Evolutionary conservation across 2,329 filamentous ascomycete genomes (phyloP).

Genomic region (Arthrocladium fulminans): DNA sequence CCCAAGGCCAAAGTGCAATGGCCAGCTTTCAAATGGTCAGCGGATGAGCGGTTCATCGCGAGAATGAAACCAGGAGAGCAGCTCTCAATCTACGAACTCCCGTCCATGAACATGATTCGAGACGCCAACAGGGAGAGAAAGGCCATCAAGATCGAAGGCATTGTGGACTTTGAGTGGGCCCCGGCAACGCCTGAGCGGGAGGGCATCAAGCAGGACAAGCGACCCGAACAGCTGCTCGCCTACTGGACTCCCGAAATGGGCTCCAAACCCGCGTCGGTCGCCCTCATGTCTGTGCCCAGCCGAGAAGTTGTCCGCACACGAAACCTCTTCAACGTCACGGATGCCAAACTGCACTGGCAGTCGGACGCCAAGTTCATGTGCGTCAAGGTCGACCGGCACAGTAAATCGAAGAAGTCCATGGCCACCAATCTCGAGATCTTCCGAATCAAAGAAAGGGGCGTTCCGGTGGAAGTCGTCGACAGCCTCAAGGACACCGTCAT

Average conservation of each 20-base stretch:
- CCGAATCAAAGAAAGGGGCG: slow-evolving; percentile 92
- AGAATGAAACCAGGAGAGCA: slow-evolving; percentile 78
- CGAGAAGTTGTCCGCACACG: slow-evolving; percentile 90
- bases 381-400: slow-evolving; percentile 97
- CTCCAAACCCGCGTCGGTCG: slow-evolving; percentile 95
- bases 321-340: slow-evolving; percentile 95
- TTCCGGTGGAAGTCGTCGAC: slow-evolving; percentile 95
- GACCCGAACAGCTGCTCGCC: slow-evolving; percentile 76
- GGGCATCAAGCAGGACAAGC: slow-evolving; percentile 66
- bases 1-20: slow-evolving; percentile 91
- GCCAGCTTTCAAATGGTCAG: slow-evolving; percentile 99
- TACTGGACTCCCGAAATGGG: slow-evolving; percentile 99
- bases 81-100: slow-evolving; percentile 84
- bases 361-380: slow-evolving; percentile 88
- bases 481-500: slow-evolving; percentile 97
- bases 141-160: slow-evolving; percentile 89
- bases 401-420: slow-evolving; percentile 96
- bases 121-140: slow-evolving; percentile 55
- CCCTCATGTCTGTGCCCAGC: slow-evolving; percentile 88
- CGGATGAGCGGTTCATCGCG: slow-evolving; percentile 94
- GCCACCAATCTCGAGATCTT: slow-evolving; percentile 98
- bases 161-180: slow-evolving; percentile 97
- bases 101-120: slow-evolving; percentile 70
- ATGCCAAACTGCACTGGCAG: slow-evolving; percentile 98
- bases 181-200: slow-evolving; percentile 74